A percentile compares a stretch with the other conserved stretches of the same genome.
Evolutionary conservation across 1,284 basidiomycete species (phyloP).

Genomic region (Leccinum pseudoinsigne): DNA sequence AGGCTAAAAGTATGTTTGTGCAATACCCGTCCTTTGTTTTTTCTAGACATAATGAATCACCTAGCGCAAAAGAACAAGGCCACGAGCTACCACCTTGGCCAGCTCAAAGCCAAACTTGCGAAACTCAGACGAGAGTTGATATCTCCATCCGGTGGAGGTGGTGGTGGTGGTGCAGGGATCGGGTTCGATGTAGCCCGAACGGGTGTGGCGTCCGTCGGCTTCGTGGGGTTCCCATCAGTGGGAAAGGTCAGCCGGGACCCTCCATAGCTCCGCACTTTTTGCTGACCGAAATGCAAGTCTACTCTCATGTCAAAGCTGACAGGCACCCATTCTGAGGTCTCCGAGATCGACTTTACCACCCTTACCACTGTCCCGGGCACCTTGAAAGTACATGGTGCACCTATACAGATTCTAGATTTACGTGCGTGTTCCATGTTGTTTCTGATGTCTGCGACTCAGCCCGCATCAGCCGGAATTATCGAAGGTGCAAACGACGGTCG

Average conservation of each 20-base stretch:
- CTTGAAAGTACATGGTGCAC: conserved; percentile 91
- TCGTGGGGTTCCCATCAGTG: conserved; percentile 88
- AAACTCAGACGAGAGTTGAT: conserved; percentile 97
- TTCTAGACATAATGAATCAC: conserved; percentile 17
- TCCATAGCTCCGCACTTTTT: background rate
- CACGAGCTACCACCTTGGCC: conserved; percentile 92
- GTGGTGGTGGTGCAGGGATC: conserved; percentile 82
- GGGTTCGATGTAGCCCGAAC: conserved; percentile 98
- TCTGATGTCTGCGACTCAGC: conserved; percentile 1
- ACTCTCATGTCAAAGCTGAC: conserved; percentile 98
- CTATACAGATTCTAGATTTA: conserved; percentile 85
- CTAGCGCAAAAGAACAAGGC: conserved; percentile 97
- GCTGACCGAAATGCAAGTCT: conserved; percentile 52
- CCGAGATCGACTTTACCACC: conserved; percentile 98
- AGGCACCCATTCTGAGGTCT: conserved; percentile 97
- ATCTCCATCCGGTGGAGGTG: conserved; percentile 64
- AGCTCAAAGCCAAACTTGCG: conserved; percentile 98
- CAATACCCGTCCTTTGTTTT: conserved; percentile 5
- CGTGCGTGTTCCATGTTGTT: conserved; percentile 54
- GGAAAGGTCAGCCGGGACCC: conserved; percentile 64
- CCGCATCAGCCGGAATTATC: conserved; percentile 85
- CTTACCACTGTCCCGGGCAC: conserved; percentile 95
- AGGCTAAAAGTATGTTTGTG: conserved; percentile 57
- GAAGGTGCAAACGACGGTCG: conserved; percentile 99
- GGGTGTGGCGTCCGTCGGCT: conserved; percentile 95